Conservation (phyloP, 495 filamentous ascomycete genomes). For the Lophiotrema nucula region DNA sequence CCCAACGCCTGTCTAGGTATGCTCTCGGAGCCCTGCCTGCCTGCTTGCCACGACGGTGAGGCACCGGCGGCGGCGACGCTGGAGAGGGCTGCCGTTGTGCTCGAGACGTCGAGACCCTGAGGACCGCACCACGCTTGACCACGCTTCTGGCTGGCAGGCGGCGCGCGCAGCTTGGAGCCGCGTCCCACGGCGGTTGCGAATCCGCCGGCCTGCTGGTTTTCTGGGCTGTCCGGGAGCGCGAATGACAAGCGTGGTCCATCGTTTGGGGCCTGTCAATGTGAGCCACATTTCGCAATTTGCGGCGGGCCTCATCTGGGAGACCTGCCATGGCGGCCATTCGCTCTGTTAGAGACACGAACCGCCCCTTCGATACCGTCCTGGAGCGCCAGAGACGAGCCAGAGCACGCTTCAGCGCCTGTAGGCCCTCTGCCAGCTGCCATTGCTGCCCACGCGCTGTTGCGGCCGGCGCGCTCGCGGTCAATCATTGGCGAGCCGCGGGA, state of each 20-base stretch:
- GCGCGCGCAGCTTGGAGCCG: background rate
- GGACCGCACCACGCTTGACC: background rate
- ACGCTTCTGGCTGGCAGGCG: background rate
- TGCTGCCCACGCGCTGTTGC: too few species aligned
- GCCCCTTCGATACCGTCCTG: too few species aligned
- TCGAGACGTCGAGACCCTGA: background rate
- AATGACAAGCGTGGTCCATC: constrained; percentile 29
- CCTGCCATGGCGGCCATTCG: background rate
- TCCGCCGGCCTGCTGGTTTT: background rate
- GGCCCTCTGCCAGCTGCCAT: too few species aligned
- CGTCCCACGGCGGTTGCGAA: background rate
- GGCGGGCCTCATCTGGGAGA: background rate
- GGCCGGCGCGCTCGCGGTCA: too few species aligned
- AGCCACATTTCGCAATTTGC: constrained; percentile 27
- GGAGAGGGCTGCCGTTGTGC: background rate
- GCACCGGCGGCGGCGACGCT: too few species aligned
- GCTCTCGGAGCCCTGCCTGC: too few species aligned
- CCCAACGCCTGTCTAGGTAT: background rate
- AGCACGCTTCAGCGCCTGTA: too few species aligned
- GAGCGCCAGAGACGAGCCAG: too few species aligned
- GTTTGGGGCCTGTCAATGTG: constrained; percentile 30
- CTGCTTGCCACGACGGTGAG: too few species aligned
- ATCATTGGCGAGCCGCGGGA: too few species aligned
- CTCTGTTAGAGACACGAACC: background rate
- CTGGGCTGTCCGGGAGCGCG: constrained; percentile 9